A percentile compares a stretch with the other conserved stretches of the same genome.
Evolutionary conservation across 495 filamentous ascomycete species (phyloP).

Genomic region (Aspergillus incahuasiensis): DNA sequence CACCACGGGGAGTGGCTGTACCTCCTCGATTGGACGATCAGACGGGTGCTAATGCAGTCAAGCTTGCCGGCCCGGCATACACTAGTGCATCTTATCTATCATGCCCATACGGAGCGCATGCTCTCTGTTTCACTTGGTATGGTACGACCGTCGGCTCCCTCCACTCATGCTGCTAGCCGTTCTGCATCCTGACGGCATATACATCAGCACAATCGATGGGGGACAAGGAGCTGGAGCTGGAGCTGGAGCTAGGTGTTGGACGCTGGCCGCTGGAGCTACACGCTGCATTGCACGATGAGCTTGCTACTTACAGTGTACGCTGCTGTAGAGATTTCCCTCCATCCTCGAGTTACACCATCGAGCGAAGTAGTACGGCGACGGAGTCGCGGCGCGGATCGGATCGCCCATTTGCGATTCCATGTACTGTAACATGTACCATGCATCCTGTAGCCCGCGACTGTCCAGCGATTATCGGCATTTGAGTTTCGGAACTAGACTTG

Average conservation of each 20-base stretch:
- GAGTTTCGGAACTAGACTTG: too few species aligned
- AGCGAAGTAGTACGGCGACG: not conserved
- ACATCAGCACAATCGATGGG: not conserved
- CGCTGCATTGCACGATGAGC: too few species aligned
- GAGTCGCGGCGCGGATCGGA: not conserved
- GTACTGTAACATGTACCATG: not conserved
- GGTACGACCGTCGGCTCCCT: not conserved
- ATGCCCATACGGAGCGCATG: not conserved
- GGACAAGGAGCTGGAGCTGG: not conserved
- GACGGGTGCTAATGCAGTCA: constrained; percentile 3
- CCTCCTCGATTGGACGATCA: not conserved
- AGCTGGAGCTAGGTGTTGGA: too few species aligned
- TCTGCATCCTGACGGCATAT: not conserved
- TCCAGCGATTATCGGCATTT: not conserved
- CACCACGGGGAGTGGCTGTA: not conserved
- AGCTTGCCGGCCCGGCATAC: not conserved
- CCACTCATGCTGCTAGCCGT: not conserved
- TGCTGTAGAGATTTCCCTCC: too few species aligned
- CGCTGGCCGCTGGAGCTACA: too few species aligned
- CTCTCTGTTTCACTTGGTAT: not conserved
- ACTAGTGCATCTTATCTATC: not conserved
- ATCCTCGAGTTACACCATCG: not conserved
- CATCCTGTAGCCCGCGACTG: not conserved
- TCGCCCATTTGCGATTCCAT: not conserved
- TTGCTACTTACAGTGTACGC: too few species aligned